A percentile compares a stretch with the other conserved stretches of the same genome.
Conservation (phyloP, 768 basidiomycete species). For the Lenzites betulinus region DNA sequence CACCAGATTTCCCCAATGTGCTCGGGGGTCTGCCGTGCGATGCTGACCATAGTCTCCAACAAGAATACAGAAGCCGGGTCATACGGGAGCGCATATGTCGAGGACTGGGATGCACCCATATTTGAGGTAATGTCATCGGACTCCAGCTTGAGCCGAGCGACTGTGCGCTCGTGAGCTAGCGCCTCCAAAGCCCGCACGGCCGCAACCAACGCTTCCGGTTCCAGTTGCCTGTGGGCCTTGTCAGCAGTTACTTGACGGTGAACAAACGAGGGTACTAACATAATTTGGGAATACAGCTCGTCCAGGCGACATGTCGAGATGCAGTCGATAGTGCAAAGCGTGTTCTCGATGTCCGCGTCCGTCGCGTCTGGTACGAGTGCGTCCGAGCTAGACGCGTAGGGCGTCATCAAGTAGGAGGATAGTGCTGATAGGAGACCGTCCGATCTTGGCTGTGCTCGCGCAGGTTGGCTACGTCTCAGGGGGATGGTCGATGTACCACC, state of each 20-base stretch:
- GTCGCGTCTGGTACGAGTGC: constrained; percentile 83
- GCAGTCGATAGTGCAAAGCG: constrained; percentile 93
- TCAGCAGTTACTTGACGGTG: not conserved
- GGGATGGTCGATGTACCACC: constrained; percentile 95
- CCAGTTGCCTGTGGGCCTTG: constrained; percentile 53
- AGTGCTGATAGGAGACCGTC: constrained; percentile 94
- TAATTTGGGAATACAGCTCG: constrained; percentile 90
- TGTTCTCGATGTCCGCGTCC: constrained; percentile 89
- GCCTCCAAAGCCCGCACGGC: constrained; percentile 86
- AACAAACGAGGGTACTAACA: constrained; percentile 52
- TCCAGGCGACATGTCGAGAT: constrained; percentile 92
- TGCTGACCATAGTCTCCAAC: constrained; percentile 92
- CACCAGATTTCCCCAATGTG: constrained; percentile 90
- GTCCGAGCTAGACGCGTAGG: constrained; percentile 79
- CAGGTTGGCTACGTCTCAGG: constrained; percentile 71
- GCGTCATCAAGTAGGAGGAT: constrained; percentile 96
- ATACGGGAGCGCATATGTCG: constrained; percentile 70
- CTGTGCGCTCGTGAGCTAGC: constrained; percentile 86
- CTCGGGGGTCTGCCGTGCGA: constrained; percentile 73
- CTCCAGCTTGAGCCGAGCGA: constrained; percentile 73
- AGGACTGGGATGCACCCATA: constrained; percentile 38
- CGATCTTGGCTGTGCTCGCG: constrained; percentile 58
- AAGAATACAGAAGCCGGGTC: constrained; percentile 96
- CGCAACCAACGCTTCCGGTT: constrained; percentile 77
- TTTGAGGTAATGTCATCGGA: constrained; percentile 55